Evolutionary conservation across 2,329 filamentous ascomycete species (phyloP).

Genomic region (Trichoderma asperellum): DNA sequence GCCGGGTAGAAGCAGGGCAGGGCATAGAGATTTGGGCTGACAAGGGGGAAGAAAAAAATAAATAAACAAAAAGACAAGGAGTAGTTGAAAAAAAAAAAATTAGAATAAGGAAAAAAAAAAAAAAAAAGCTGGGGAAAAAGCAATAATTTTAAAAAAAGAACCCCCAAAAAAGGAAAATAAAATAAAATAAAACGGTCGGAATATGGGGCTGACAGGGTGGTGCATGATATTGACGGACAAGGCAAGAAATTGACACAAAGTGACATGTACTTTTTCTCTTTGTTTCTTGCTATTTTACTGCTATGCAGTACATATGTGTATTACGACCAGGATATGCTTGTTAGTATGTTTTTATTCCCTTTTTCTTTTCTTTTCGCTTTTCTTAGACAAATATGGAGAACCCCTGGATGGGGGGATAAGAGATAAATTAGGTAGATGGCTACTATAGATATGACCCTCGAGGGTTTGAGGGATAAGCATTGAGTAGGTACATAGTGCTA

Average conservation of each 20-base stretch:
- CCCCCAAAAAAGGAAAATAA: neutral
- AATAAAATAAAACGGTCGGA: neutral
- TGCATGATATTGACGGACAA: slow-evolving; percentile 16
- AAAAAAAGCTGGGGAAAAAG: neutral
- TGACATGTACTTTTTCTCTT: slow-evolving; percentile 3
- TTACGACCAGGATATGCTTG: neutral
- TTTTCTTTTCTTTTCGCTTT: neutral
- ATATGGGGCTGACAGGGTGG: neutral
- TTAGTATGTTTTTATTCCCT: neutral
- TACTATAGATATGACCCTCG: neutral
- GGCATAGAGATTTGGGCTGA: neutral
- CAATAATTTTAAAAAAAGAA: neutral
- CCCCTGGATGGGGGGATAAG: neutral
- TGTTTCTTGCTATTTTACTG: neutral
- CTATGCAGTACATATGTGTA: neutral
- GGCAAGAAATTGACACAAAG: slow-evolving; percentile 20
- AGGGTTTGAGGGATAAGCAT: neutral
- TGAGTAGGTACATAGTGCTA: neutral
- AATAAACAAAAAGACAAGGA: neutral
- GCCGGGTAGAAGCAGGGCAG: neutral
- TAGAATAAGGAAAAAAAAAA: neutral
- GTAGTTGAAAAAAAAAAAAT: neutral
- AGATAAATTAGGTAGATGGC: neutral
- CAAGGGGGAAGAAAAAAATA: neutral
- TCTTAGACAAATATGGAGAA: slow-evolving; percentile 3